Evolutionary conservation across 73 alveolate species (phyloP), one percentile per base, ranked within the genome.

Genomic region (Uronychia setigera): DNA sequence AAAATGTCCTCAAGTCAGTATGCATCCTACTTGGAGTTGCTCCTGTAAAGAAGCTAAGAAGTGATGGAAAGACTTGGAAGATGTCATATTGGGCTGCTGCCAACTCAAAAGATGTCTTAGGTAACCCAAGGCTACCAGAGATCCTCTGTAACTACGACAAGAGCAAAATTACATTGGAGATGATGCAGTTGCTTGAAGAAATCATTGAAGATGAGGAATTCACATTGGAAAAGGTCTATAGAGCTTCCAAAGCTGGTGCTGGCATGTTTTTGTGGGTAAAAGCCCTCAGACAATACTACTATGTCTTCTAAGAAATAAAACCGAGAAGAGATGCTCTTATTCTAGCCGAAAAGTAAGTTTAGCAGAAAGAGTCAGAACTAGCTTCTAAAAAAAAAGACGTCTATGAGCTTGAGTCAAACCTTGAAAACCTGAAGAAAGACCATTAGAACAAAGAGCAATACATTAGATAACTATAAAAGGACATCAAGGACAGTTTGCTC

Each of bases 161-260:
- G 30, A 67, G 26, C 32, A 9, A 13, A 5, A 28, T 67, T 1
- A 26, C 79, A 67, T 14, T 25, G 5, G 79, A 67, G 30, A 67
- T 26, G 79, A 67, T 67, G 79, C 14, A 13, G 5, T 14, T 13
- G 26, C 5, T 67, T 13, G 79, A 67, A 26, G 14, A 14, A 25
- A 26, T 67, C 30, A 67, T 67, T 25, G 34, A 67, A 67, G 79
- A 67, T 28, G 98, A 93, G 27, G 93, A 91, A 35, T 82, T 95
- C 80, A 82, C 79, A 32, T 93, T 86, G 0, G 94, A 94, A 34
- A 94, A 83, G 29, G 86, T 94, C 77, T 77, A 82, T 46, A 92
- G 88, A 90, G 97, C 97, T 5, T 84, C 93, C 33, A 83, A 60
- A 33, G 98, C 97, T 14, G 98, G 95, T 1, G 60, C 79, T 35